phyloP scores from a whole-genome alignment of 2,329 filamentous ascomycete genomes.

The Diaporthe vaccinii region DNA sequence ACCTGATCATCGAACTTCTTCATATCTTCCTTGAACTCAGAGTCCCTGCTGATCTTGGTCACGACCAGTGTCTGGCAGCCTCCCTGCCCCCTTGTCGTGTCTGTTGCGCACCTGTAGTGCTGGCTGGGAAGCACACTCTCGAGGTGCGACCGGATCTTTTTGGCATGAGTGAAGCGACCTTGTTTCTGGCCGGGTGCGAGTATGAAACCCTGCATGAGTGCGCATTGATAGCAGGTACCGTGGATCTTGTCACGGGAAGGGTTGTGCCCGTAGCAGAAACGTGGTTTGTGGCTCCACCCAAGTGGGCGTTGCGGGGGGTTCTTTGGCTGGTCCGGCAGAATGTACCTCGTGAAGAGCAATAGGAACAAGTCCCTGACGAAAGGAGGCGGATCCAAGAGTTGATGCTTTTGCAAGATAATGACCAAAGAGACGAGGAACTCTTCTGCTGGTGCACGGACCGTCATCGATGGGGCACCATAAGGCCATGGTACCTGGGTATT shows the following conservation, averaged over 20 bases:
- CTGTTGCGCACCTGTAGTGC: slow-evolving; percentile 9
- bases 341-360: neutral
- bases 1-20: neutral
- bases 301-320: neutral
- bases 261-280: neutral
- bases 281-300: neutral
- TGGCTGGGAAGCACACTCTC: neutral
- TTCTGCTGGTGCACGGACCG: neutral
- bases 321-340: neutral
- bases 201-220: neutral
- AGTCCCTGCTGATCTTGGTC: slow-evolving; percentile 1
- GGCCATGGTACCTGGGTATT: neutral
- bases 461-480: neutral
- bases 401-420: neutral
- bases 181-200: neutral
- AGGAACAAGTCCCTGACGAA: neutral
- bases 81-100: neutral
- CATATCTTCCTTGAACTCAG: neutral
- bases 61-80: neutral
- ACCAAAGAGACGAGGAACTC: slow-evolving; percentile 4
- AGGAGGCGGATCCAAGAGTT: neutral
- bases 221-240: neutral
- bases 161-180: neutral
- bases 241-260: neutral
- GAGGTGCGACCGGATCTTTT: neutral